Evolutionary conservation across 768 basidiomycete genomes (phyloP).

Genomic region (Boletus tomentosulus): DNA sequence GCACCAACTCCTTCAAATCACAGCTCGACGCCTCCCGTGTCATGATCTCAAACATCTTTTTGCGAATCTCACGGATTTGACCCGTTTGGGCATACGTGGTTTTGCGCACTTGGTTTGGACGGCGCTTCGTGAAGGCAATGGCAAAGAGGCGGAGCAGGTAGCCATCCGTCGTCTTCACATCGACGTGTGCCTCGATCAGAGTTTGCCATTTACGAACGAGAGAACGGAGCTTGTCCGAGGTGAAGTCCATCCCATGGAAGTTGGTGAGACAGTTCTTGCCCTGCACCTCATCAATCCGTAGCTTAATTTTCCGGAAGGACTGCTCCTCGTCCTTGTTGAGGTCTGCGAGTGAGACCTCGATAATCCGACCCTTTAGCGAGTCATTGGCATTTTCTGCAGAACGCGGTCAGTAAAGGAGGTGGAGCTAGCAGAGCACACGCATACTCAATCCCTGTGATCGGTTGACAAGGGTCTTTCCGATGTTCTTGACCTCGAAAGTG

Average conservation of each 20-base stretch:
- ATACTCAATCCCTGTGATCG: slow-evolving; percentile 95
- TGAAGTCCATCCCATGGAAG: slow-evolving; percentile 99
- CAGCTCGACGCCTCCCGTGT: slow-evolving; percentile 91
- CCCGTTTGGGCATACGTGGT: slow-evolving; percentile 96
- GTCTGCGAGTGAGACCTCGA: slow-evolving; percentile 95
- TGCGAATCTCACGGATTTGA: slow-evolving; percentile 95
- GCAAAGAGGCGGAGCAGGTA: slow-evolving; percentile 99
- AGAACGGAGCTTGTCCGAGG: slow-evolving; percentile 98
- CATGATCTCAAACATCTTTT: slow-evolving; percentile 99
- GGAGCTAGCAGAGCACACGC: slow-evolving; percentile 32
- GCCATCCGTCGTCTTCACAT: slow-evolving; percentile 98
- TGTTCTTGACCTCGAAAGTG: slow-evolving; percentile 93
- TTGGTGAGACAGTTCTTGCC: slow-evolving; percentile 99
- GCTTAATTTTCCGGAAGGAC: slow-evolving; percentile 98
- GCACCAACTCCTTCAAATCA: slow-evolving; percentile 96
- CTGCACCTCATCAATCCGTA: slow-evolving; percentile 93
- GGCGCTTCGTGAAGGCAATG: slow-evolving; percentile 98
- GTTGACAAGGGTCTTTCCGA: slow-evolving; percentile 99
- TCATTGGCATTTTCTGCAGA: slow-evolving; percentile 93
- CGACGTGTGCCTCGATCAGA: slow-evolving; percentile 97
- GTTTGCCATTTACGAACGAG: slow-evolving; percentile 99
- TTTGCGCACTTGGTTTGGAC: slow-evolving; percentile 95
- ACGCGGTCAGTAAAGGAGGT: neutral
- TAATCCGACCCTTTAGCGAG: slow-evolving; percentile 93
- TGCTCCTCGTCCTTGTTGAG: slow-evolving; percentile 99